Evolutionary conservation across 2,329 filamentous ascomycete genomes (phyloP), one percentile per base, ranked within the genome.

Genomic region (Fusarium sp.): DNA sequence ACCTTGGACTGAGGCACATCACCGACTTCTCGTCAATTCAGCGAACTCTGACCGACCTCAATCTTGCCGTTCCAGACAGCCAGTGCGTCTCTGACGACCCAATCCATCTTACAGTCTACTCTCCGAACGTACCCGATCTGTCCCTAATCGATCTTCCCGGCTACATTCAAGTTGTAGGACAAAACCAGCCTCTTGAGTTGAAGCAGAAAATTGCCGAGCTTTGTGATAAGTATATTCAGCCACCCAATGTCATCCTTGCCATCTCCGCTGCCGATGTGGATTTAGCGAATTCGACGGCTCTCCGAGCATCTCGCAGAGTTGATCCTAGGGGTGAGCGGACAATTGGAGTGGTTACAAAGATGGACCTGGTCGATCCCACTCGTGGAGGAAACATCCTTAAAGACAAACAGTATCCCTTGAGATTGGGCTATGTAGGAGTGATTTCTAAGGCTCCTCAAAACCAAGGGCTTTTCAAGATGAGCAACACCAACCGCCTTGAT

Each of bases 261-360:
- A 98, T 99, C 68, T 99, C 97, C 2, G 96, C 97, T 3, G 96
- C 96, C 25, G 96, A 99, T 80, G 96, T 99, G 20, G 96, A 99
- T 84, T 82, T 99, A 61, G 96, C 96, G 24, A 99, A 99, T 80
- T 99, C 96, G 2, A 96, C 96, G 9, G 94, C 96, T 8, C 82
- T 99, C 25, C 87, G 94, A 73, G 94, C 96, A 20, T 97, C 94
- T 72, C 88, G 96, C 68, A 88, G 95, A 73, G 94, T 98, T 29
- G 96, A 99, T 76, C 96, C 96, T 2, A 87, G 96, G 65, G 96
- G 96, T 58, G 96, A 99, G 82, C 88, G 96, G 67, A 99, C 96
- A 0, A 99, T 99, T 77, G 96, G 96, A 46, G 96, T 99, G n/a
- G 91, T 99, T 44, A 99, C 96, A 5, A 99, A 99, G 83, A 98